phyloP scores from a whole-genome alignment of 2,329 filamentous ascomycete species.

The Drechmeria coniospora region DNA sequence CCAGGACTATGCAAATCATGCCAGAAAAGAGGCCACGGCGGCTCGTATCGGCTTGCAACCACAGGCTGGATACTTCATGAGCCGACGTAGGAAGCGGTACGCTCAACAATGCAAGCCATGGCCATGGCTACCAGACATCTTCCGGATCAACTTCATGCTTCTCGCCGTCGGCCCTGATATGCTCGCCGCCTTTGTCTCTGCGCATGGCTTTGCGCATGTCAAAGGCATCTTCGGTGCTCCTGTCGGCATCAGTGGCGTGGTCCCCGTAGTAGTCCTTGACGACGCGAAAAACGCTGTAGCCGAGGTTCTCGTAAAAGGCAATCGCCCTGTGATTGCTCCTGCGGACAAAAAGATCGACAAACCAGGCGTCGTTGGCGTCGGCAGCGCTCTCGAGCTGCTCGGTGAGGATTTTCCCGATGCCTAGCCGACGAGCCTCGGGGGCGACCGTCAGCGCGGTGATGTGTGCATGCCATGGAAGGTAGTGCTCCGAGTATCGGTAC shows the following conservation, averaged over 20 bases:
- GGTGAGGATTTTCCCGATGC: conserved; percentile 72
- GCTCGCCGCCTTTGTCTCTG: conserved; percentile 60
- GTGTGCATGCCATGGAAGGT: conserved; percentile 98
- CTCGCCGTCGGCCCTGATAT: conserved; percentile 70
- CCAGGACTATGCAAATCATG: too few species aligned
- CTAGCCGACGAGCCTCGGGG: conserved; percentile 68
- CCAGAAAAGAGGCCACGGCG: too few species aligned
- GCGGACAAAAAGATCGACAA: conserved; percentile 88
- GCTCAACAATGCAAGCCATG: too few species aligned
- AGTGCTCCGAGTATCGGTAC: conserved; percentile 64
- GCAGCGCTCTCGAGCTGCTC: conserved; percentile 69
- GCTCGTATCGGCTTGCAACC: too few species aligned
- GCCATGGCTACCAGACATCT: conserved; percentile 74
- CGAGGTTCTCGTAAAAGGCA: conserved; percentile 76
- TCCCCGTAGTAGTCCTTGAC: conserved; percentile 91
- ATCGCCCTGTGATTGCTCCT: conserved; percentile 80
- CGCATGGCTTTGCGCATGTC: conserved; percentile 92
- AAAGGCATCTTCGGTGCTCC: conserved; percentile 68
- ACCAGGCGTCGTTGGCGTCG: conserved; percentile 76
- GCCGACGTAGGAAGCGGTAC: too few species aligned
- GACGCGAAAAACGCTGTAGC: conserved; percentile 78
- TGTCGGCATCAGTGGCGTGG: conserved; percentile 49
- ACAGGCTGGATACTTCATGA: too few species aligned
- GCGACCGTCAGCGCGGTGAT: conserved; percentile 92
- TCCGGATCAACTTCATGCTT: conserved; percentile 61